Evolutionary conservation across 257 asterid genomes (phyloP).

Genomic region (Gynochthodes officinalis): DNA sequence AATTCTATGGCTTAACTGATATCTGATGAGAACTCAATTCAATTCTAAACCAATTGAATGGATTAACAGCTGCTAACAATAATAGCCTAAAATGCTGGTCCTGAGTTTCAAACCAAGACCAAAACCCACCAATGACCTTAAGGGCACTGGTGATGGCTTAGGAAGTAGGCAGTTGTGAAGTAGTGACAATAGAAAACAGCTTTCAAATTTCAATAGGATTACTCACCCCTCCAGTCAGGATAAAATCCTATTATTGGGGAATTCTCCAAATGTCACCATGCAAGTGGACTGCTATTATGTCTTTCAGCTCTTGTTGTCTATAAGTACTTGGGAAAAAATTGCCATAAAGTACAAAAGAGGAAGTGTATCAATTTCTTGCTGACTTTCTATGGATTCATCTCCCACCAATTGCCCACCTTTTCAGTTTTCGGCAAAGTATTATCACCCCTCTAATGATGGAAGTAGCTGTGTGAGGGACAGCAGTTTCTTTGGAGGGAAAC

Average conservation of each 20-base stretch:
- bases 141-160: too few relatives aligned
- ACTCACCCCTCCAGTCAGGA: not conserved
- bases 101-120: too few relatives aligned
- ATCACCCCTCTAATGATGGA: slow-evolving; percentile 34
- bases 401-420: slow-evolving; percentile 63
- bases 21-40: too few relatives aligned
- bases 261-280: slow-evolving; percentile 22
- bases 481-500: slow-evolving; percentile 77
- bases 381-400: slow-evolving; percentile 47
- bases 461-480: slow-evolving; percentile 57
- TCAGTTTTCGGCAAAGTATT: slow-evolving; percentile 62
- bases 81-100: too few relatives aligned
- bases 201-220: not conserved
- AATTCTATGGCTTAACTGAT: too few relatives aligned
- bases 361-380: not conserved
- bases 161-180: too few relatives aligned
- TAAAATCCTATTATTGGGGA: slow-evolving; percentile 2
- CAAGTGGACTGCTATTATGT: slow-evolving; percentile 11
- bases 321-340: slow-evolving; percentile 4
- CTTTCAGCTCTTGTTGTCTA: slow-evolving; percentile 5
- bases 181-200: not conserved
- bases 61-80: too few relatives aligned
- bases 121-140: too few relatives aligned
- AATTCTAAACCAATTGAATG: too few relatives aligned
- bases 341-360: not conserved